A percentile compares a stretch with the other conserved stretches of the same genome.
Conservation (phyloP, 345 rosid genomes). For the Gossypium anomalum region DNA sequence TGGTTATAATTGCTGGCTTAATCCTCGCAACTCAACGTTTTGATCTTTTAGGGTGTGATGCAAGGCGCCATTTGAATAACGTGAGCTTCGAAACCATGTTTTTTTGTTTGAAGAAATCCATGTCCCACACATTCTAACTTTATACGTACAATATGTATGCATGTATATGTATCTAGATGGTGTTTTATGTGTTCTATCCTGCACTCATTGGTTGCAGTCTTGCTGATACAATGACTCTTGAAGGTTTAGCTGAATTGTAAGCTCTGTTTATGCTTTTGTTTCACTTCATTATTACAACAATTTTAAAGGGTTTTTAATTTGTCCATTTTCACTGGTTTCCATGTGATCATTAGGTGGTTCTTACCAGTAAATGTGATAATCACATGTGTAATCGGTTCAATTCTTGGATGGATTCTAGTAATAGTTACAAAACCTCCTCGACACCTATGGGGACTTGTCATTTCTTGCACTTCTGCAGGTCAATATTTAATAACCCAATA, state of each 20-base stretch:
- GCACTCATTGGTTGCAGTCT: constrained; percentile 26
- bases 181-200: constrained; percentile 30
- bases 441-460: constrained; percentile 37
- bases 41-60: constrained; percentile 19
- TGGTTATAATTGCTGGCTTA: constrained; percentile 24
- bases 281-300: not conserved
- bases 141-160: too few relatives aligned
- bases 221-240: constrained; percentile 27
- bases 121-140: not conserved
- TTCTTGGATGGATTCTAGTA: constrained; percentile 35
- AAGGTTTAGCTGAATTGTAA: constrained; percentile 25
- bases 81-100: not conserved
- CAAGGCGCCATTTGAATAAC: constrained; percentile 6
- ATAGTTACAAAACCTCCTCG: constrained; percentile 30
- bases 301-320: not conserved
- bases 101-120: not conserved
- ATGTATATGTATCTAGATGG: constrained; percentile 12
- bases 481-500: too few relatives aligned
- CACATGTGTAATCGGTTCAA: constrained; percentile 32
- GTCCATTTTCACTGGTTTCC: not conserved
- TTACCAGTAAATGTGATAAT: constrained; percentile 42
- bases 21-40: constrained; percentile 25
- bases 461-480: constrained; percentile 48
- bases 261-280: not conserved
- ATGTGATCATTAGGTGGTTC: constrained; percentile 39